A percentile compares a stretch with the other conserved stretches of the same genome.
Conservation (phyloP, 345 rosid genomes). For the Capsella bursapastoris region DNA sequence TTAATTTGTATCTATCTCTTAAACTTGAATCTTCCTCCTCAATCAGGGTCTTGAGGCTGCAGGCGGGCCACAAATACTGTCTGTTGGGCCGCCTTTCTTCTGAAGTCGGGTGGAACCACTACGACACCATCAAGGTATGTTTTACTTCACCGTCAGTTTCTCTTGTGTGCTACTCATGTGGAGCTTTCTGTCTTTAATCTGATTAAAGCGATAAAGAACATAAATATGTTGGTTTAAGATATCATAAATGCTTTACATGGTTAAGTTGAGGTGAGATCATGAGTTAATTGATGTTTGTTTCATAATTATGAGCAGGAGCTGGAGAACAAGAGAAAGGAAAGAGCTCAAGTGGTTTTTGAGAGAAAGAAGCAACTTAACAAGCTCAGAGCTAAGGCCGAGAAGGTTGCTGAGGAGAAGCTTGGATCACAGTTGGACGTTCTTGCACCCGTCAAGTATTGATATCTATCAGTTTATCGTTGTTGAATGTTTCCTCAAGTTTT, state of each 20-base stretch:
- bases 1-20: not conserved
- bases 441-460: constrained; percentile 66
- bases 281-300: constrained; percentile 19
- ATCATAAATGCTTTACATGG: not conserved
- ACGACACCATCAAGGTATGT: constrained; percentile 76
- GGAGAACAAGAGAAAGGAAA: constrained; percentile 87
- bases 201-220: not conserved
- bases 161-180: not conserved
- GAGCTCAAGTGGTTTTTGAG: constrained; percentile 63
- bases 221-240: not conserved
- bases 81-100: constrained; percentile 69
- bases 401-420: constrained; percentile 76
- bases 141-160: not conserved
- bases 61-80: constrained; percentile 78
- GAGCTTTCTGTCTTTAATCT: not conserved
- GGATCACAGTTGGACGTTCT: constrained; percentile 70
- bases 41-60: constrained; percentile 84
- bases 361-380: constrained; percentile 80
- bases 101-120: constrained; percentile 86
- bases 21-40: constrained; percentile 3
- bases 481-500: constrained; percentile 26
- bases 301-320: constrained; percentile 56
- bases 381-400: constrained; percentile 83
- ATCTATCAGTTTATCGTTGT: not conserved
- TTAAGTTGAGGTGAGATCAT: not conserved